phyloP scores from a whole-genome alignment of 768 basidiomycete genomes.

The Gymnopilus dilepis region DNA sequence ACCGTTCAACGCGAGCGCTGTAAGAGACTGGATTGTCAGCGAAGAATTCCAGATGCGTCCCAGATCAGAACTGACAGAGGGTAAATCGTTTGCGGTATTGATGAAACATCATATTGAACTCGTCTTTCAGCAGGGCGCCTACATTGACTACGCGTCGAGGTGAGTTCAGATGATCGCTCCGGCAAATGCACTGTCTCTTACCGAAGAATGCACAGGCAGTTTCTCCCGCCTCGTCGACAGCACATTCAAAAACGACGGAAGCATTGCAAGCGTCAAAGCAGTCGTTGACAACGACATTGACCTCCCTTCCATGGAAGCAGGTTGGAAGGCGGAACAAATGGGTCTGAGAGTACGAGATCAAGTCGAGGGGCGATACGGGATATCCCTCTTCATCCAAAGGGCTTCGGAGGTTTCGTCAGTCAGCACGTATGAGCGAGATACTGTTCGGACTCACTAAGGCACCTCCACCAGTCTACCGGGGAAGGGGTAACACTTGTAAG shows the following conservation, averaged over 20 bases:
- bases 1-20: too few species aligned
- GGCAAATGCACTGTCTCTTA: background rate
- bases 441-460: background rate
- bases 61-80: too few species aligned
- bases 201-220: background rate
- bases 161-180: background rate
- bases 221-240: background rate
- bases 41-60: too few species aligned
- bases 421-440: background rate
- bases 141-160: background rate
- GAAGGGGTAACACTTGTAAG: background rate
- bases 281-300: background rate
- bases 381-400: background rate
- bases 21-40: too few species aligned
- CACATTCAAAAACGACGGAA: background rate
- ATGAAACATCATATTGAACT: background rate
- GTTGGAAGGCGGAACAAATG: background rate
- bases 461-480: background rate
- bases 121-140: background rate
- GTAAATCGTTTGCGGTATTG: background rate
- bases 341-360: background rate
- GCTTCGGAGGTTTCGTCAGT: background rate
- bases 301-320: background rate
- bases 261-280: background rate
- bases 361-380: background rate